Base-by-base conservation (phyloP, 805 yeast species). In the Metschnikowia chrysomelidarum region DNA sequence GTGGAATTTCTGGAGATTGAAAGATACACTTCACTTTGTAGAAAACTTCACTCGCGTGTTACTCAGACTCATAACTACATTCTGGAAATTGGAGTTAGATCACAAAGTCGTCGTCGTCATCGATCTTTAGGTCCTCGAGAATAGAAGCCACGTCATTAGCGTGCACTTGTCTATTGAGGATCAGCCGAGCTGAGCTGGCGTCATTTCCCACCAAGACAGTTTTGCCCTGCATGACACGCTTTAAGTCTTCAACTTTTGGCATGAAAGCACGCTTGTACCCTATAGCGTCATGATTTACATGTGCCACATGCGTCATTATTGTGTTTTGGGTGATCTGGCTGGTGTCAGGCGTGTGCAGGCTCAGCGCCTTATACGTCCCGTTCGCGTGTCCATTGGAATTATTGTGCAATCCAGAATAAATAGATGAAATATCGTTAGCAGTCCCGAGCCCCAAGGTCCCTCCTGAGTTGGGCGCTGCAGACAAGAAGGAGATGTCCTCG, bases 351-450 rank as follows among this genome's bases (percentile, higher is more conserved):
- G 37, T 32, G 21, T 15, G 11, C 11, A 27, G 12, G 5, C 26
- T 31, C 10, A 19, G 13, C n/a, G 29, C 9, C 10, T 11, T 10
- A 11, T 36, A 40, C 19, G 25, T 27, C 2, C 24, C 17, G 15
- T 26, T 24, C 7, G 27, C 28, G 27, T 40, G 42, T 16, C 48
- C 45, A 16, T 35, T 34, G n/a, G n/a, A n/a, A n/a, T n/a, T n/a
- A n/a, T n/a, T n/a, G 25, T 46, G 36, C 15, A 54, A 26, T 6
- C 64, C 71, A 2, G 69, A 62, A 36, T 65, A 67, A 28, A 67
- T 67, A 4, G 70, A 63, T 5, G 61, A 52, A 15, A 67, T 67
- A 39, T 67, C 73, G 24, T 59, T 59, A 9, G 64, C 60, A n/a
- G 54, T 62, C 9, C 73, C 73, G 25, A 67, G 44, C 1, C 73